These are phyloP conservation scores for Suillus decipiens DNA, from an alignment of 768 basidiomycete genomes.

Conservation along the genomic window DNA sequence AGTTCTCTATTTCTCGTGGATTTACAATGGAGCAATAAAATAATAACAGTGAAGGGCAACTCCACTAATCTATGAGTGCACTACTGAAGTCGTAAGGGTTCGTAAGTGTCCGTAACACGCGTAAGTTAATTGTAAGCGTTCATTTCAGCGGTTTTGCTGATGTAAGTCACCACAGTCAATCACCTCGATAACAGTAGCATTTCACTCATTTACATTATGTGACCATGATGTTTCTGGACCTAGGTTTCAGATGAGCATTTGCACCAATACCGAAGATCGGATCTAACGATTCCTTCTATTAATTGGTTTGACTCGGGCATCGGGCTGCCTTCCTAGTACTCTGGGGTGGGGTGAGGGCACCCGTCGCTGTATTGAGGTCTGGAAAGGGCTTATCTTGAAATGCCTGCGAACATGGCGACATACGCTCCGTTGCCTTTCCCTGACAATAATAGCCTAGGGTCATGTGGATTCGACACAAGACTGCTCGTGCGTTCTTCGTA, in stretches of 20 bases:
- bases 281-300: not conserved
- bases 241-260: not conserved
- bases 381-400: not conserved
- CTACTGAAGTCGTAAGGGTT: too few species aligned
- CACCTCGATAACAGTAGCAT: not conserved
- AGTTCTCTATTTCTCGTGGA: too few species aligned
- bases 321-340: not conserved
- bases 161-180: too few species aligned
- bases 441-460: not conserved
- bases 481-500: not conserved
- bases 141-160: too few species aligned
- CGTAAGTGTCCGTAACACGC: too few species aligned
- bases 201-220: not conserved
- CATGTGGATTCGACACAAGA: not conserved
- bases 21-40: too few species aligned
- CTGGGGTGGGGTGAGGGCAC: not conserved
- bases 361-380: not conserved
- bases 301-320: too few species aligned
- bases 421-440: not conserved
- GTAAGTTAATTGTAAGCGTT: too few species aligned
- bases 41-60: too few species aligned
- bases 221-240: not conserved
- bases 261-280: not conserved
- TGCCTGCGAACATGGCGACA: not conserved
- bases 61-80: too few species aligned